Evolutionary conservation across 768 basidiomycete species (phyloP).

Genomic region (Leccinellum albellum): DNA sequence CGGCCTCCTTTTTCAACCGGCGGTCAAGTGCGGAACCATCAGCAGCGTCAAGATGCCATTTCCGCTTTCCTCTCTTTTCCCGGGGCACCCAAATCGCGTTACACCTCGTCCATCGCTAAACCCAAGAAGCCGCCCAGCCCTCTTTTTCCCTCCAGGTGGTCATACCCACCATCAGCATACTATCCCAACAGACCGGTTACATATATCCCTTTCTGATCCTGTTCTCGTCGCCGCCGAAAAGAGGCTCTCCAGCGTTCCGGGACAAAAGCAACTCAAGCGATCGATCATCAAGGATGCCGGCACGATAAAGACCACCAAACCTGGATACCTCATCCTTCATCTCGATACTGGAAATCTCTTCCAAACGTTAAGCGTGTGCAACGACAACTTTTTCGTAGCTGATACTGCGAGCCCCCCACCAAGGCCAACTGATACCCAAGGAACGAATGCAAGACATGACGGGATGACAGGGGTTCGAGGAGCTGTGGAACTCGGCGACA

Average conservation of each 20-base stretch:
- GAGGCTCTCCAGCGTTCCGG: conserved; percentile 2
- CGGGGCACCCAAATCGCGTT: not conserved
- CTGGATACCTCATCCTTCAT: not conserved
- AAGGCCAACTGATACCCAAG: not conserved
- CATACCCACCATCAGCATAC: conserved; percentile 9
- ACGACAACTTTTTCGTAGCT: not conserved
- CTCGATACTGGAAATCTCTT: not conserved
- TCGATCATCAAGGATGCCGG: not conserved
- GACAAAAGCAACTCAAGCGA: not conserved
- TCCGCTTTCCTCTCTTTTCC: conserved; percentile 1
- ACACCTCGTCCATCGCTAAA: not conserved
- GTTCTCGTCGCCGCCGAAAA: conserved; percentile 20
- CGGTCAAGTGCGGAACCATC: conserved; percentile 1
- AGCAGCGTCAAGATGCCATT: conserved; percentile 12
- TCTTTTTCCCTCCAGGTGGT: conserved; percentile 14
- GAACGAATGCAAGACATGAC: not conserved
- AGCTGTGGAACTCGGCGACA: not conserved
- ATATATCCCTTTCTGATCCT: conserved; percentile 22
- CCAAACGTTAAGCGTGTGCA: not conserved
- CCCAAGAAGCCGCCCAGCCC: not conserved
- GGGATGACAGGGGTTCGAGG: not conserved
- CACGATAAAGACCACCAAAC: not conserved
- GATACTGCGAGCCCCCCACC: not conserved
- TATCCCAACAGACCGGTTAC: conserved; percentile 14
- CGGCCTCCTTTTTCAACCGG: not conserved